Evolutionary conservation across 2,329 filamentous ascomycete species (phyloP).

Genomic region (Onygena corvina): DNA sequence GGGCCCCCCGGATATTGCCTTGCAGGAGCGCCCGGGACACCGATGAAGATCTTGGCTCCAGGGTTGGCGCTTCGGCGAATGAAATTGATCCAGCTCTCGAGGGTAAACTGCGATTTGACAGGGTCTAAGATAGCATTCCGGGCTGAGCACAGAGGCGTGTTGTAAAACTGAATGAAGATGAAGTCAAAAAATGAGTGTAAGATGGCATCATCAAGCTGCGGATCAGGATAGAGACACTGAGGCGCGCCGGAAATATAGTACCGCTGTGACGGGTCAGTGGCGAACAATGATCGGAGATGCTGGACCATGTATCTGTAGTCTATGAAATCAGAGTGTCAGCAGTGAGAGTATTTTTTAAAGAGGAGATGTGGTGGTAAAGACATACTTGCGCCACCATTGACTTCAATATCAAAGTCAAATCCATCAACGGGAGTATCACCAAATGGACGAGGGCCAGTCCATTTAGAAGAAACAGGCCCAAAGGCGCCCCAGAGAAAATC

Average conservation of each 20-base stretch:
- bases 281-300: not conserved
- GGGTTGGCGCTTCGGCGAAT: conserved; percentile 30
- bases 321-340: not conserved
- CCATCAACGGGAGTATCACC: conserved; percentile 38
- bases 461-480: conserved; percentile 29
- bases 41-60: conserved; percentile 43
- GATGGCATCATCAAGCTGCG: conserved; percentile 37
- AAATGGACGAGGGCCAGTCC: conserved; percentile 38
- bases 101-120: conserved; percentile 32
- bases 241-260: conserved; percentile 45
- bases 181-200: conserved; percentile 39
- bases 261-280: conserved; percentile 18
- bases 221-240: conserved; percentile 41
- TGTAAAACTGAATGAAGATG: conserved; percentile 47
- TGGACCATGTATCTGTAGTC: not conserved
- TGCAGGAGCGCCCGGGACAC: conserved; percentile 34
- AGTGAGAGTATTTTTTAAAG: not conserved
- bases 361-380: not conserved
- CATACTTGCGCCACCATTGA: conserved; percentile 24
- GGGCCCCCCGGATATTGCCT: conserved; percentile 13
- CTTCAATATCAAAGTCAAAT: conserved; percentile 41
- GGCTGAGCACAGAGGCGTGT: conserved; percentile 41
- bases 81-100: conserved; percentile 35
- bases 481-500: conserved; percentile 42
- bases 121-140: conserved; percentile 29